These are phyloP conservation scores for Crucibulum laeve DNA, from an alignment of 768 basidiomycete species.

Conservation along the genomic window DNA sequence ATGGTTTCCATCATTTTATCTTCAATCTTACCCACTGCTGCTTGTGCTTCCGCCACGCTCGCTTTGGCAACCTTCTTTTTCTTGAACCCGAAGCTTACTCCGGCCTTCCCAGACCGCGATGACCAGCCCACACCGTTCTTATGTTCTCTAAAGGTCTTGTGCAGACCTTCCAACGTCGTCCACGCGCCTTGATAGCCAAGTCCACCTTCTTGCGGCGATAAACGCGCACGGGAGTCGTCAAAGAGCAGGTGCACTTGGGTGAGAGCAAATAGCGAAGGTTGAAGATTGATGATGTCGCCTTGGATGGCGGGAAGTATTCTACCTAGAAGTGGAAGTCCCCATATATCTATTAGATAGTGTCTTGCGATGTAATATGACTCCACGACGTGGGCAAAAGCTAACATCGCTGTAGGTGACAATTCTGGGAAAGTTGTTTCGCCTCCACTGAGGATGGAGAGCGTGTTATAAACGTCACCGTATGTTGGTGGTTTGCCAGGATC, in stretches of 20 bases:
- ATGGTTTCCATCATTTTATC: constrained; percentile 20
- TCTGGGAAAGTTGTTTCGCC: constrained; percentile 51
- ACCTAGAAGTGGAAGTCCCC: constrained; percentile 24
- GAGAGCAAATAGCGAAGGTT: constrained; percentile 55
- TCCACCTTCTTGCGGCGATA: constrained; percentile 51
- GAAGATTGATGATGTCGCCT: constrained; percentile 50
- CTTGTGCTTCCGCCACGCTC: constrained; percentile 17
- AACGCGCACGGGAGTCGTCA: constrained; percentile 61
- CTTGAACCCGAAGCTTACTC: constrained; percentile 42
- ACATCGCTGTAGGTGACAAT: constrained; percentile 60
- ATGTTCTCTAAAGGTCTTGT: constrained; percentile 50
- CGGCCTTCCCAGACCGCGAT: constrained; percentile 37
- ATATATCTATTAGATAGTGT: constrained; percentile 27
- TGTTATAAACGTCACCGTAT: constrained; percentile 58
- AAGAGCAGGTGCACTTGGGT: constrained; percentile 53
- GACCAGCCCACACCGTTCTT: constrained; percentile 29
- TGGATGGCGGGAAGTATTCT: constrained; percentile 37
- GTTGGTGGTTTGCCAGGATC: constrained; percentile 64
- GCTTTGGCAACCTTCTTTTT: no score
- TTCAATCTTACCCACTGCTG: constrained; percentile 19
- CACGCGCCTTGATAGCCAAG: constrained; percentile 59
- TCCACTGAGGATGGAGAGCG: constrained; percentile 50
- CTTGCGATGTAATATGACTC: constrained; percentile 52
- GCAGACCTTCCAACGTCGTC: constrained; percentile 54
- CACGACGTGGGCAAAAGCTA: constrained; percentile 55